phyloP scores from a whole-genome alignment of 495 filamentous ascomycete genomes.

The Penicillium fimorum region DNA sequence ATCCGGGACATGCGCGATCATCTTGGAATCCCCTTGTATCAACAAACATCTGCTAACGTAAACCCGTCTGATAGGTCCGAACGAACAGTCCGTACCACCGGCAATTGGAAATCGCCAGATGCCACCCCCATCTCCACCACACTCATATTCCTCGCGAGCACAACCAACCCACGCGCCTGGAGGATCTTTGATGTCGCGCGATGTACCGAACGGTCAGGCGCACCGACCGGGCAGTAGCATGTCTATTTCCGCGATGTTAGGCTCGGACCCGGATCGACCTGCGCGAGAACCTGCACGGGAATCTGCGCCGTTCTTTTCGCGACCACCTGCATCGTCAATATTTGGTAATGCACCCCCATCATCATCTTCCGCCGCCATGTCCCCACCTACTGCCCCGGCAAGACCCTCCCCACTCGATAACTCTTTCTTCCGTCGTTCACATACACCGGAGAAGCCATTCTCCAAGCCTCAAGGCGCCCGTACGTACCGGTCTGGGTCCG shows the following conservation, averaged over 20 bases:
- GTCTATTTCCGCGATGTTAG: conserved; percentile 94
- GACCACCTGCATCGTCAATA: conserved; percentile 49
- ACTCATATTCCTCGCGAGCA: conserved; percentile 47
- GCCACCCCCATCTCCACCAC: conserved; percentile 60
- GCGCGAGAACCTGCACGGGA: conserved; percentile 50
- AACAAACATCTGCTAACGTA: neutral
- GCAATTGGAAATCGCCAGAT: conserved; percentile 54
- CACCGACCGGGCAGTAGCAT: conserved; percentile 74
- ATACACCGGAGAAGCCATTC: conserved; percentile 66
- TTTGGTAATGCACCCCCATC: conserved; percentile 33
- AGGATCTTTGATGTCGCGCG: conserved; percentile 51
- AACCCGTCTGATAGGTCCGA: conserved; percentile 23
- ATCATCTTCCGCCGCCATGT: conserved; percentile 42
- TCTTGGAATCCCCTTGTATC: conserved; percentile 5
- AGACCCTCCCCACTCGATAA: conserved; percentile 56
- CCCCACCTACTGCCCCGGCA: conserved; percentile 45
- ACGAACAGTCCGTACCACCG: conserved; percentile 45
- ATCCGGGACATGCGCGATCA: conserved; percentile 1
- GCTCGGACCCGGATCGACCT: conserved; percentile 54
- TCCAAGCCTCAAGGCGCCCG: conserved; percentile 35
- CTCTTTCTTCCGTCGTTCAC: conserved; percentile 61
- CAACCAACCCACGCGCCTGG: conserved; percentile 42
- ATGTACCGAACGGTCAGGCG: conserved; percentile 46
- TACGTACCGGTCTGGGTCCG: conserved; percentile 46
- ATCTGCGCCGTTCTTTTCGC: conserved; percentile 53